Conservation (phyloP, 2,329 filamentous ascomycete species). For the Fusarium brachygibbosum region DNA sequence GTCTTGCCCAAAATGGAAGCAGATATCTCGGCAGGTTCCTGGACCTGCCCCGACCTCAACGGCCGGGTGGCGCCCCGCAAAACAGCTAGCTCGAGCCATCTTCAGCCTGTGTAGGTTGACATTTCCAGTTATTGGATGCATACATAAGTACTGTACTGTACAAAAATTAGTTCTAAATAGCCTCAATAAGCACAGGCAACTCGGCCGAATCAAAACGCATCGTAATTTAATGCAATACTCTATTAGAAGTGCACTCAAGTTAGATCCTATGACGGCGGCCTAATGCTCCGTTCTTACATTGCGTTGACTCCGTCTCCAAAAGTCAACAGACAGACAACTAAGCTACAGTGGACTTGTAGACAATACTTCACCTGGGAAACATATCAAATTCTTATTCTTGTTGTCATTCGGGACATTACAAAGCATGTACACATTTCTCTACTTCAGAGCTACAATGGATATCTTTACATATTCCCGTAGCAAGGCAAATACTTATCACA, state of each 20-base stretch:
- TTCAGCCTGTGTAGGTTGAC: background rate
- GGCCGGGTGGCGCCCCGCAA: conserved; percentile 35
- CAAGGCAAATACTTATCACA: background rate
- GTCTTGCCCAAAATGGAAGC: conserved; percentile 25
- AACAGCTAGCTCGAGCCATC: conserved; percentile 16
- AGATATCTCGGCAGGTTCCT: conserved; percentile 35
- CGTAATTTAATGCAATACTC: background rate
- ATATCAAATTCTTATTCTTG: background rate
- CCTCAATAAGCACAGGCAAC: conserved; percentile 22
- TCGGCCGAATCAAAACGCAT: conserved; percentile 8
- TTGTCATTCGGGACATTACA: background rate
- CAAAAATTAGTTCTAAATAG: conserved; percentile 25
- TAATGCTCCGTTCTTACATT: conserved; percentile 20
- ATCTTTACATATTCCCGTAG: background rate
- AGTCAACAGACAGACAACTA: background rate
- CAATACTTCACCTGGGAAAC: background rate
- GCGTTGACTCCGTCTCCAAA: background rate
- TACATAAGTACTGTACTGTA: background rate
- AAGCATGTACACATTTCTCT: background rate
- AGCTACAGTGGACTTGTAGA: background rate
- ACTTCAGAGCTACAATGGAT: background rate
- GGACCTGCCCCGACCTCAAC: conserved; percentile 10
- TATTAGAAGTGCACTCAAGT: background rate
- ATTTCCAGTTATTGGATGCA: background rate
- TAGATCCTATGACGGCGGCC: conserved; percentile 32